Conservation (phyloP, 2,329 filamentous ascomycete species). For the Nannizziopsis arthrosporioides region DNA sequence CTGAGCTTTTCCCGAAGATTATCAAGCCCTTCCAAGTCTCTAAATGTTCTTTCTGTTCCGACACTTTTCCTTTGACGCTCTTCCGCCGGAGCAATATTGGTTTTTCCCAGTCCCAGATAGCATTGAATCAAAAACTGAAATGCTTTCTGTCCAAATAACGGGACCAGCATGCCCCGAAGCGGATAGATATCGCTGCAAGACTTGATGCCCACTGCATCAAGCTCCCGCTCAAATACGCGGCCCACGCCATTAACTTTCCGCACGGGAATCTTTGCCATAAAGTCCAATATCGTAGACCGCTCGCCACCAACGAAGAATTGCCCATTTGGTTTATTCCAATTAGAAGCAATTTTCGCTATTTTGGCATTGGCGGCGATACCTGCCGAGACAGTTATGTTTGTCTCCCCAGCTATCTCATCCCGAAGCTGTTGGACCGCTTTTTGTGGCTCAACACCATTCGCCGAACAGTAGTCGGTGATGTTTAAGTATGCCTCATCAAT, state of each 20-base stretch:
- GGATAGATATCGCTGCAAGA: conserved; percentile 79
- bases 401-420: conserved; percentile 59
- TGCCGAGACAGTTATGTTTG: conserved; percentile 79
- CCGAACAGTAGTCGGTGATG: conserved; percentile 71
- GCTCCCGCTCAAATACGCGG: conserved; percentile 79
- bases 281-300: conserved; percentile 62
- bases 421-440: conserved; percentile 69
- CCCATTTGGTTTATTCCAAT: conserved; percentile 92
- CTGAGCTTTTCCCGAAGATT: conserved; percentile 65
- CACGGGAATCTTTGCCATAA: conserved; percentile 73
- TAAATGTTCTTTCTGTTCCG: conserved; percentile 85
- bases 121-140: conserved; percentile 76
- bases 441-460: conserved; percentile 56
- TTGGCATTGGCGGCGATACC: conserved; percentile 90
- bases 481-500: conserved; percentile 97
- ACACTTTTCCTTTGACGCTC: conserved; percentile 88
- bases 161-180: conserved; percentile 59
- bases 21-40: conserved; percentile 58
- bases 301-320: conserved; percentile 69
- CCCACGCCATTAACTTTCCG: conserved; percentile 94
- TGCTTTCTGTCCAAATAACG: conserved; percentile 82
- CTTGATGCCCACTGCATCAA: conserved; percentile 75
- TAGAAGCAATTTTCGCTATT: conserved; percentile 88
- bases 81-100: conserved; percentile 71
- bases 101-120: conserved; percentile 76